Percentiles rank a stretch among this genome's conserved stretches.
phyloP scores from a whole-genome alignment of 192 early-diverging fungal species.

The Backusella liffmaniae region DNA sequence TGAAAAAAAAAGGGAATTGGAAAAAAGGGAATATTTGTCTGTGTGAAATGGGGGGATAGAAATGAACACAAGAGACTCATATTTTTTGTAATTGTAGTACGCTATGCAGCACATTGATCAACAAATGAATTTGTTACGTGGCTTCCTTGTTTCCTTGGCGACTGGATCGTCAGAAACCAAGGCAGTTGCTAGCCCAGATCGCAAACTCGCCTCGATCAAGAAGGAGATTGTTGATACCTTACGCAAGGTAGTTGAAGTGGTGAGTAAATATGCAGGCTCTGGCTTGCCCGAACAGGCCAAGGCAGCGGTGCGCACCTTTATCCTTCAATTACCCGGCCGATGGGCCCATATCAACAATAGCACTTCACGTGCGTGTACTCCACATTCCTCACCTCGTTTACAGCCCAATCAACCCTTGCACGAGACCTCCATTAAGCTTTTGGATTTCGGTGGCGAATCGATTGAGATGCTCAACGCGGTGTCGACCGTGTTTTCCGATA shows the following conservation, averaged over 20 bases:
- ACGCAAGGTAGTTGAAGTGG: slow-evolving; percentile 82
- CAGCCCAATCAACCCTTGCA: slow-evolving; percentile 22
- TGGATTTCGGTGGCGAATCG: slow-evolving; percentile 72
- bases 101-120: slow-evolving; percentile 69
- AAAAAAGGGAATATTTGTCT: not conserved
- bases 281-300: slow-evolving; percentile 82
- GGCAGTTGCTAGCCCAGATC: slow-evolving; percentile 30
- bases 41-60: not conserved
- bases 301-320: slow-evolving; percentile 75
- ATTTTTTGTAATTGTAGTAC: slow-evolving; percentile 46
- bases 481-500: slow-evolving; percentile 62
- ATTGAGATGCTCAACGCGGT: slow-evolving; percentile 67
- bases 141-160: slow-evolving; percentile 51
- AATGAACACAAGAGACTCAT: not conserved
- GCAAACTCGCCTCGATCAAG: slow-evolving; percentile 56
- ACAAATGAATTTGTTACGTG: slow-evolving; percentile 62
- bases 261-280: slow-evolving; percentile 81
- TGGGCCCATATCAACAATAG: slow-evolving; percentile 55
- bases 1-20: not conserved
- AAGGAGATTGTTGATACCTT: slow-evolving; percentile 85
- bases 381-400: slow-evolving; percentile 21
- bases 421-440: slow-evolving; percentile 39
- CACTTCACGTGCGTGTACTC: slow-evolving; percentile 7
- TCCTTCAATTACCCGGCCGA: slow-evolving; percentile 75
- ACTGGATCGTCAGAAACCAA: slow-evolving; percentile 9